Evolutionary conservation across 2,329 filamentous ascomycete genomes (phyloP).

Genomic region (Cladosporium sp.): DNA sequence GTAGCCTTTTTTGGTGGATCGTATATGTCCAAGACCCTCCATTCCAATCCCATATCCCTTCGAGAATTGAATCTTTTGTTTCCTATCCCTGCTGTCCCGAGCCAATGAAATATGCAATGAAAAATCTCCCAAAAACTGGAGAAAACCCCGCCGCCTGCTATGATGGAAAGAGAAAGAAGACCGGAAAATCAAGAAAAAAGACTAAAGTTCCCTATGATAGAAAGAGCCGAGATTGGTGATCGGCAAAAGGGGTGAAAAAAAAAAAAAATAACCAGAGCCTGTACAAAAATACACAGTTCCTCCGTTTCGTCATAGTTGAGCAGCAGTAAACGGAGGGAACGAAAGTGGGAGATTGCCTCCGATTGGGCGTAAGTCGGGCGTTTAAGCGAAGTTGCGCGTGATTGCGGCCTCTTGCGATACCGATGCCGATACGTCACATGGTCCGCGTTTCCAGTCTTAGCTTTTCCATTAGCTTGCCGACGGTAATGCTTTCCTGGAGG

Average conservation of each 20-base stretch:
- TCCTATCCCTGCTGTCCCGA: not conserved
- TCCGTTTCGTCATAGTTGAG: not conserved
- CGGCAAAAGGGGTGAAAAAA: no score
- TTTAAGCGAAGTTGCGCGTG: not conserved
- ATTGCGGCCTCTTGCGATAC: no score
- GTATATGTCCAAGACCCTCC: not conserved
- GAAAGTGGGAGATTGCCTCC: not conserved
- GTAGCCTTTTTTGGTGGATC: not conserved
- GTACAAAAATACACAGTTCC: slow-evolving; percentile 7
- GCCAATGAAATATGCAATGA: not conserved
- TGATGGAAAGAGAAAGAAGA: not conserved
- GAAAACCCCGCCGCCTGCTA: slow-evolving; percentile 16
- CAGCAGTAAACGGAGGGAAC: not conserved
- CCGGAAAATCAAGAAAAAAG: not conserved
- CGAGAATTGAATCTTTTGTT: not conserved
- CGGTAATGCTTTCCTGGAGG: slow-evolving; percentile 72
- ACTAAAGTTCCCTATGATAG: not conserved
- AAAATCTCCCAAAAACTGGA: not conserved
- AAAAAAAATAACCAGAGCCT: not conserved
- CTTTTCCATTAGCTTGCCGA: slow-evolving; percentile 84
- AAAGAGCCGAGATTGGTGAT: not conserved
- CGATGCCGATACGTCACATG: not conserved
- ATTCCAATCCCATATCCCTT: not conserved
- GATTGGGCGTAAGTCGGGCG: not conserved
- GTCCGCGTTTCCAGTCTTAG: slow-evolving; percentile 58